Conservation (phyloP, 1,284 basidiomycete species). For the Omphalotus olearius region DNA sequence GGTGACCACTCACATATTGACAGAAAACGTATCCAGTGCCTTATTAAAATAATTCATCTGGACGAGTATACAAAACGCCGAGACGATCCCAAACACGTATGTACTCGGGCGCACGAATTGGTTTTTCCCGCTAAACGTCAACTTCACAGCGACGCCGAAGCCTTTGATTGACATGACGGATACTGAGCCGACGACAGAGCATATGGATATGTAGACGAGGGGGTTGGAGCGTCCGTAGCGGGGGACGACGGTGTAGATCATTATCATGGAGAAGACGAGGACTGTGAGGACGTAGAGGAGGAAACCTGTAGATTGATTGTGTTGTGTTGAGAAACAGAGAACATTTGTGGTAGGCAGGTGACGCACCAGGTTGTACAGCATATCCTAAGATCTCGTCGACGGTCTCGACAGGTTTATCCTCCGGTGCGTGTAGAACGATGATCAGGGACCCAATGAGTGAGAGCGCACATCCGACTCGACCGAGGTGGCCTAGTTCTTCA, state of each 20-base stretch:
- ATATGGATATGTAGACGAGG: constrained; percentile 91
- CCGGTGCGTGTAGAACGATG: constrained; percentile 95
- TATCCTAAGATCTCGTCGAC: constrained; percentile 93
- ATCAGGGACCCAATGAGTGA: constrained; percentile 92
- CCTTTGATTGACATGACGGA: constrained; percentile 87
- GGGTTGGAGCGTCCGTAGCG: constrained; percentile 86
- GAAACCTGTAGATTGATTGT: constrained; percentile 76
- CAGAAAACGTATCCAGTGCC: constrained; percentile 94
- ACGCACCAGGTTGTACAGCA: constrained; percentile 83
- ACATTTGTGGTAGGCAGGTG: neutral
- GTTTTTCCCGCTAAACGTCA: constrained; percentile 92
- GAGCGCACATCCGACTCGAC: constrained; percentile 87
- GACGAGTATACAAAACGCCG: constrained; percentile 84
- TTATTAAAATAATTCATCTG: constrained; percentile 99
- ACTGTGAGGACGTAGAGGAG: constrained; percentile 87
- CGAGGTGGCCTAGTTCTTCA: constrained; percentile 92
- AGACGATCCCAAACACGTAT: constrained; percentile 88
- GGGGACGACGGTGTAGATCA: constrained; percentile 89
- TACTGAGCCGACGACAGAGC: constrained; percentile 78
- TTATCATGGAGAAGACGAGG: constrained; percentile 76
- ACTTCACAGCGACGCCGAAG: constrained; percentile 86
- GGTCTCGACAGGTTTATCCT: constrained; percentile 90
- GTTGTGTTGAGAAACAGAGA: neutral
- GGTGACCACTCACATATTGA: constrained; percentile 79
- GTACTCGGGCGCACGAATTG: constrained; percentile 95